Percentiles rank a stretch among this genome's conserved stretches.
Evolutionary conservation across 805 yeast genomes (phyloP).

Genomic region (Grigorovia yakushimaensis): DNA sequence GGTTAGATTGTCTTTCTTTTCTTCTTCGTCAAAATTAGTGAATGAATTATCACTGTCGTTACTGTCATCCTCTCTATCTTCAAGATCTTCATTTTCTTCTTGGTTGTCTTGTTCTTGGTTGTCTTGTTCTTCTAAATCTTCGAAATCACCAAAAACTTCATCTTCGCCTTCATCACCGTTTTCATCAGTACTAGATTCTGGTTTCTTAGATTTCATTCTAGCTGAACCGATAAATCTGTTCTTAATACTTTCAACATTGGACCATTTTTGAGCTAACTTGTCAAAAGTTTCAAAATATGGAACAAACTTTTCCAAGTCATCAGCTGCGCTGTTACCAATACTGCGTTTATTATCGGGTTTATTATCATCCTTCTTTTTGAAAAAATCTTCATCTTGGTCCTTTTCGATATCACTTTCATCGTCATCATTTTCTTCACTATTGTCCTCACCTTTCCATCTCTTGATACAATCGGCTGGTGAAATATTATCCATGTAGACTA

Average conservation of each 20-base stretch:
- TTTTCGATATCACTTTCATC: slow-evolving; percentile 33
- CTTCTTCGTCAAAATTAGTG: slow-evolving; percentile 32
- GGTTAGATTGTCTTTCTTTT: slow-evolving; percentile 35
- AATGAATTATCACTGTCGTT: slow-evolving; percentile 32
- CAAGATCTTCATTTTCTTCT: slow-evolving; percentile 5
- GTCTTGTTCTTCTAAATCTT: slow-evolving; percentile 32
- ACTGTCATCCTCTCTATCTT: slow-evolving; percentile 13
- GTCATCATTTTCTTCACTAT: slow-evolving; percentile 32
- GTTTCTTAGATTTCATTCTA: slow-evolving; percentile 23
- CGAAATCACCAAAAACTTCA: slow-evolving; percentile 48
- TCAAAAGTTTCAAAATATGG: slow-evolving; percentile 29
- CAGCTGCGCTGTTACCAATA: slow-evolving; percentile 6
- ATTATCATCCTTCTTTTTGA: slow-evolving; percentile 39
- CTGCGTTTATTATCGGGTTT: background rate
- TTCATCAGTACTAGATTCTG: slow-evolving; percentile 20
- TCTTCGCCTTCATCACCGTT: slow-evolving; percentile 37
- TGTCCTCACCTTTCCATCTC: slow-evolving; percentile 57
- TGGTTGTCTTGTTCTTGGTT: slow-evolving; percentile 7
- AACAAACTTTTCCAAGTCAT: slow-evolving; percentile 26
- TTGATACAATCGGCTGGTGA: slow-evolving; percentile 62
- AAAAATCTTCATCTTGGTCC: slow-evolving; percentile 40
- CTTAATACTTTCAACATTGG: slow-evolving; percentile 21
- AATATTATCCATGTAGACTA: slow-evolving; percentile 70
- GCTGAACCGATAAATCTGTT: slow-evolving; percentile 25
- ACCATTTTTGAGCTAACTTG: slow-evolving; percentile 24